A percentile compares a stretch with the other conserved stretches of the same genome.
Conservation (phyloP, 495 filamentous ascomycete genomes). For the Glutinoglossum americanum region DNA sequence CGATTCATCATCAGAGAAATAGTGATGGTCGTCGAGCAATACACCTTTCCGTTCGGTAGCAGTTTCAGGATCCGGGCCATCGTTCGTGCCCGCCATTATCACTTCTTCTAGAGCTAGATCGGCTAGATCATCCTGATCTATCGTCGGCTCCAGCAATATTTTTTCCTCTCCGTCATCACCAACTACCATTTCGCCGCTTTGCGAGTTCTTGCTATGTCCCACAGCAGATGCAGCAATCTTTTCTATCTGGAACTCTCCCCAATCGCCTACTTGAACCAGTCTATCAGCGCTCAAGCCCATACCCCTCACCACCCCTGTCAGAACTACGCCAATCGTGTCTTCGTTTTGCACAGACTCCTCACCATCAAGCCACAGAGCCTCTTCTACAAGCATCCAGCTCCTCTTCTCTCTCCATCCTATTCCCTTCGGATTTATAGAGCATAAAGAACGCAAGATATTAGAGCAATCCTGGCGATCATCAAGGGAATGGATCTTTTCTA, state of each 20-base stretch:
- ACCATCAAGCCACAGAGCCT: slow-evolving; percentile 42
- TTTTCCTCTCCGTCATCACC: slow-evolving; percentile 31
- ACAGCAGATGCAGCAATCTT: slow-evolving; percentile 58
- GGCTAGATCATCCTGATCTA: slow-evolving; percentile 61
- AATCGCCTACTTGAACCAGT: slow-evolving; percentile 76
- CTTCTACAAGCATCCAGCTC: slow-evolving; percentile 83
- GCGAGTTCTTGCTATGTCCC: slow-evolving; percentile 27
- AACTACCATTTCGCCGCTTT: slow-evolving; percentile 45
- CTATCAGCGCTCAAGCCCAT: slow-evolving; percentile 74
- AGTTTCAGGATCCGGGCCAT: slow-evolving; percentile 32
- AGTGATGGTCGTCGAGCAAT: slow-evolving; percentile 87
- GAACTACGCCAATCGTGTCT: slow-evolving; percentile 31
- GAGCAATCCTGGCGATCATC: slow-evolving; percentile 74
- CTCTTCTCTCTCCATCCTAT: slow-evolving; percentile 82
- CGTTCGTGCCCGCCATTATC: slow-evolving; percentile 46
- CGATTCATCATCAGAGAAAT: slow-evolving; percentile 84
- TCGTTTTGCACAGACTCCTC: slow-evolving; percentile 17
- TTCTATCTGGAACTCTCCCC: slow-evolving; percentile 86
- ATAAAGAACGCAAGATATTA: slow-evolving; percentile 74
- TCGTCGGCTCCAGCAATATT: slow-evolving; percentile 43
- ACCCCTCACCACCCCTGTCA: slow-evolving; percentile 79
- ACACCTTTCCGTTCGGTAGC: slow-evolving; percentile 48
- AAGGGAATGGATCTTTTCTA: slow-evolving; percentile 69
- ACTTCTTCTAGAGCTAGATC: slow-evolving; percentile 69
- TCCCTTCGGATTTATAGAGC: slow-evolving; percentile 76